A percentile compares a stretch with the other conserved stretches of the same genome.
Conservation (phyloP, 2,329 filamentous ascomycete genomes). For the Trichoderma breve region DNA sequence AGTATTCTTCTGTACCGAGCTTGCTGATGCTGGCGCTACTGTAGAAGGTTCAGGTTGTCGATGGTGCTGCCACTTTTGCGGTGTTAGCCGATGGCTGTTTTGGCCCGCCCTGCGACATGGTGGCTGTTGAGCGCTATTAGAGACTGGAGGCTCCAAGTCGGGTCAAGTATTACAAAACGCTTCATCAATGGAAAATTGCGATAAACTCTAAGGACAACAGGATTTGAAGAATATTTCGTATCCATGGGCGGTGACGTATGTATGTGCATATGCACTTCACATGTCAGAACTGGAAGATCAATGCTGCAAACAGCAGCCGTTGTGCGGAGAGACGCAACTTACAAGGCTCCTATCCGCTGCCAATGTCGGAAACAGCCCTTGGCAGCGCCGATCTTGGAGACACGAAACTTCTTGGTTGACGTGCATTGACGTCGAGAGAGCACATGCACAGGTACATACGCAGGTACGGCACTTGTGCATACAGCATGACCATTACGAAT, state of each 20-base stretch:
- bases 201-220: not conserved
- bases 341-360: not conserved
- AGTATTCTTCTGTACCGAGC: not conserved
- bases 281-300: not conserved
- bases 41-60: not conserved
- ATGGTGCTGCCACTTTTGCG: not conserved
- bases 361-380: not conserved
- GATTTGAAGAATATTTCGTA: not conserved
- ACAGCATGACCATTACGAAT: not conserved
- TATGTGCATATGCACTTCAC: not conserved
- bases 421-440: constrained; percentile 10
- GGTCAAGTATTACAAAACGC: not conserved
- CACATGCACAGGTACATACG: not conserved
- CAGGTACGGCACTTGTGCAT: not conserved
- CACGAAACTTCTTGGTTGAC: constrained; percentile 4
- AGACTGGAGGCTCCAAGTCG: not conserved
- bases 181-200: not conserved
- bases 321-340: not conserved
- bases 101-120: not conserved
- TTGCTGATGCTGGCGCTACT: not conserved
- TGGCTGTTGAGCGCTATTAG: not conserved
- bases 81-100: not conserved
- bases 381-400: constrained; percentile 11
- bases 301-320: not conserved
- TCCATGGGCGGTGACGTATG: not conserved